Conservation (phyloP, 2,329 filamentous ascomycete species). For the Aspergillus cejpii region DNA sequence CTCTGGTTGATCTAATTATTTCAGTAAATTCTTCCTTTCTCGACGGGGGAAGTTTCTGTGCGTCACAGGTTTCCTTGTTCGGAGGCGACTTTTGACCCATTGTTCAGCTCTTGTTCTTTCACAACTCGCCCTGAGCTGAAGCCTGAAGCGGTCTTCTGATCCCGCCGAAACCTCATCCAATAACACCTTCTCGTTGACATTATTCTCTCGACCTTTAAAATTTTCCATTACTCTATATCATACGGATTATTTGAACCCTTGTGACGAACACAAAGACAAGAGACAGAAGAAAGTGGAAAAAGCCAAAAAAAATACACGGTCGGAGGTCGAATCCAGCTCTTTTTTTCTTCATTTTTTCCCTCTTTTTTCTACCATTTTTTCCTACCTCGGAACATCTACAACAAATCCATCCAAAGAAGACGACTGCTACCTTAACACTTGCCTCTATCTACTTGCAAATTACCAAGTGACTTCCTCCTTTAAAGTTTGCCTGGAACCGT, state of each 20-base stretch:
- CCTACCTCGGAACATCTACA: neutral
- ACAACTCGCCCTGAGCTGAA: conserved; percentile 6
- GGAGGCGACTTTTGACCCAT: conserved; percentile 23
- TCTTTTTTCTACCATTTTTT: neutral
- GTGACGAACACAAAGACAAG: conserved; percentile 1
- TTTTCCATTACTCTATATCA: neutral
- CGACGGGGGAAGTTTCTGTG: conserved; percentile 11
- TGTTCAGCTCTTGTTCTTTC: conserved; percentile 18
- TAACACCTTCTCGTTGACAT: neutral
- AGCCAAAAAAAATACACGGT: conserved; percentile 1
- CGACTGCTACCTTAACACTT: neutral
- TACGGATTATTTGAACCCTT: neutral
- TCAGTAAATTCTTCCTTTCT: conserved; percentile 6
- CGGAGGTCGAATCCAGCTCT: neutral
- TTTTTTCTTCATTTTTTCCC: neutral
- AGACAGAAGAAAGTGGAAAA: neutral
- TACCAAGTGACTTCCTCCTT: conserved; percentile 7
- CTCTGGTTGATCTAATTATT: conserved; percentile 9
- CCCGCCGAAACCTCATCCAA: conserved; percentile 10
- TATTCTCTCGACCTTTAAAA: neutral
- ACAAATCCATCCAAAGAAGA: neutral
- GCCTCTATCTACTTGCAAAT: neutral
- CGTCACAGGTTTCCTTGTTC: conserved; percentile 13
- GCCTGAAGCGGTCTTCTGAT: conserved; percentile 16
- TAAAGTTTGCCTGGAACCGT: conserved; percentile 30